phyloP scores from a whole-genome alignment of 441 rosid species.

The Pelargonium cotyledonis region DNA sequence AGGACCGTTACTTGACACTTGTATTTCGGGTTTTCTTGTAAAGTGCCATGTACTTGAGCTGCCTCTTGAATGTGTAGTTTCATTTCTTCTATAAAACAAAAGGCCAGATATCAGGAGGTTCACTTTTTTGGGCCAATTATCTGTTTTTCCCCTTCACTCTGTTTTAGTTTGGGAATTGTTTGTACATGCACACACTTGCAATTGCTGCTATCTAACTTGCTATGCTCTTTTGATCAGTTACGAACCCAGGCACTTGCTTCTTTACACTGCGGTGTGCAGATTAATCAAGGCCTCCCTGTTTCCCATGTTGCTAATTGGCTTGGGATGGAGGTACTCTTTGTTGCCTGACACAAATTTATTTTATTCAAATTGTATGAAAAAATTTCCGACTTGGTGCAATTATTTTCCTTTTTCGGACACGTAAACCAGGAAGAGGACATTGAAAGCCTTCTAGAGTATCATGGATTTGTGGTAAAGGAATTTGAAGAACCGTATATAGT shows the following conservation, averaged over 20 bases:
- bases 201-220: conserved; percentile 17
- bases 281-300: conserved; percentile 87
- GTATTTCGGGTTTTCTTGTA: no score
- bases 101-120: no score
- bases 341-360: conserved; percentile 14
- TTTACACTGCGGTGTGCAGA: conserved; percentile 72
- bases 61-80: no score
- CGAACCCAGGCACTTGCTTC: conserved; percentile 91
- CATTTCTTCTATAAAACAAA: no score
- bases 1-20: no score
- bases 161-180: not conserved
- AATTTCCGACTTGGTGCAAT: conserved; percentile 9
- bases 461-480: conserved; percentile 70
- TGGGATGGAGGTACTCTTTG: conserved; percentile 70
- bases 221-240: conserved; percentile 48
- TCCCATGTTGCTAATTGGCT: conserved; percentile 72
- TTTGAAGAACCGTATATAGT: conserved; percentile 92
- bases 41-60: no score
- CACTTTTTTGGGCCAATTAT: not conserved
- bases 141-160: not conserved
- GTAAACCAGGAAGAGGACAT: conserved; percentile 70
- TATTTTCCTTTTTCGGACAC: not conserved
- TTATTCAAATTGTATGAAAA: not conserved
- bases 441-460: conserved; percentile 56
- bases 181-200: conserved; percentile 5